Evolutionary conservation across 306 rosid genomes (phyloP).

Genomic region (Fragaria iinumae): DNA sequence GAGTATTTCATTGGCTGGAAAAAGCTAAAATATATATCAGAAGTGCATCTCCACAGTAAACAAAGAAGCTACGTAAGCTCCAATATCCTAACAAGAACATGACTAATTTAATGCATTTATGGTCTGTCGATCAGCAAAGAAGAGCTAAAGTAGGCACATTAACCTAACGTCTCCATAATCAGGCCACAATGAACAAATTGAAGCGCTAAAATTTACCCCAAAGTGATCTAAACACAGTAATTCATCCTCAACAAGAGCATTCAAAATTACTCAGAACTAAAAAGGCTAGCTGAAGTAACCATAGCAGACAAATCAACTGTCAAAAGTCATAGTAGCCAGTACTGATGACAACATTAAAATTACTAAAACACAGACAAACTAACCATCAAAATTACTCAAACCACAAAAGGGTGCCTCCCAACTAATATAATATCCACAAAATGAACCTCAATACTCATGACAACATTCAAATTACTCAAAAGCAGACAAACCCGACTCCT

Average conservation of each 20-base stretch:
- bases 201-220: constrained; percentile 44
- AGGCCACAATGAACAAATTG: neutral
- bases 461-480: constrained; percentile 16
- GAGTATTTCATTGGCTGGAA: neutral
- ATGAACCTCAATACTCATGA: constrained; percentile 1
- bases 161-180: neutral
- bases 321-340: constrained; percentile 3
- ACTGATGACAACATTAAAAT: constrained; percentile 18
- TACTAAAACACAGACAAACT: neutral
- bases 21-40: neutral
- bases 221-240: constrained; percentile 14
- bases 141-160: constrained; percentile 13
- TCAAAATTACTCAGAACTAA: constrained; percentile 30
- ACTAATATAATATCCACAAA: neutral
- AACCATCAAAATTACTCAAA: constrained; percentile 1
- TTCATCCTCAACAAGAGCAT: constrained; percentile 6
- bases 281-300: constrained; percentile 7
- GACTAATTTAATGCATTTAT: neutral
- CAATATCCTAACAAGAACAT: neutral
- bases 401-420: neutral
- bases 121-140: neutral
- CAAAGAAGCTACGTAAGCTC: neutral
- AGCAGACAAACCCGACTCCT: neutral
- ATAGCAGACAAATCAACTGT: constrained; percentile 26
- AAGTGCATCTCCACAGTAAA: neutral